Evolutionary conservation across 345 rosid species (phyloP).

Genomic region (Camelina neglecta): DNA sequence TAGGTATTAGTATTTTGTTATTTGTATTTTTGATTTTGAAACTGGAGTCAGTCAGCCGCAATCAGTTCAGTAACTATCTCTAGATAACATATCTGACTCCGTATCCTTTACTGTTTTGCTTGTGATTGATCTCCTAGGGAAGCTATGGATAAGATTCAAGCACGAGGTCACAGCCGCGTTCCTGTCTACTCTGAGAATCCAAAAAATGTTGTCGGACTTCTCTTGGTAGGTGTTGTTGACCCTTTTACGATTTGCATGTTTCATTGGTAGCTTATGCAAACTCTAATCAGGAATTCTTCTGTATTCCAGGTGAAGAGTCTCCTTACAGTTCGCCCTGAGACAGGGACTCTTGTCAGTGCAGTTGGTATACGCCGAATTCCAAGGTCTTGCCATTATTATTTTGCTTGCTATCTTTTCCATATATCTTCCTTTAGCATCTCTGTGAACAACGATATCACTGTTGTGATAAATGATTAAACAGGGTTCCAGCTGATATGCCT

Average conservation of each 20-base stretch:
- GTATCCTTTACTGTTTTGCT: background rate
- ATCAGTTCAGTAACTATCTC: conserved; percentile 10
- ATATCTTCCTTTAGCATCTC: background rate
- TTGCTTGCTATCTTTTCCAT: background rate
- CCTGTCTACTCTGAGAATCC: conserved; percentile 93
- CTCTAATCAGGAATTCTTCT: conserved; percentile 18
- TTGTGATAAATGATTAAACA: conserved; percentile 41
- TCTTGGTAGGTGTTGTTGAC: conserved; percentile 66
- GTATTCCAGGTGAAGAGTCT: conserved; percentile 83
- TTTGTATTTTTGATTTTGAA: conserved; percentile 6
- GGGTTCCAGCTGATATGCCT: conserved; percentile 99
- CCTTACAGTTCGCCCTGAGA: conserved; percentile 95
- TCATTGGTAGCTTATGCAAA: conserved; percentile 7
- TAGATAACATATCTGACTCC: background rate
- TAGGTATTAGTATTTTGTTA: background rate
- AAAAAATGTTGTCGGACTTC: conserved; percentile 85
- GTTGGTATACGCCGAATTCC: conserved; percentile 95
- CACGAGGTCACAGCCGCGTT: conserved; percentile 95
- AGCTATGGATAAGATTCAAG: conserved; percentile 87
- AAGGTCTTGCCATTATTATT: conserved; percentile 50
- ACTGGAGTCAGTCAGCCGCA: background rate
- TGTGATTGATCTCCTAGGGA: conserved; percentile 60
- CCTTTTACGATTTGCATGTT: conserved; percentile 13
- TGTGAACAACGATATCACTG: background rate
- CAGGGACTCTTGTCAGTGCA: conserved; percentile 88